Evolutionary conservation across 2,329 filamentous ascomycete species (phyloP).

Genomic region (Cercospora zeae-maydis): DNA sequence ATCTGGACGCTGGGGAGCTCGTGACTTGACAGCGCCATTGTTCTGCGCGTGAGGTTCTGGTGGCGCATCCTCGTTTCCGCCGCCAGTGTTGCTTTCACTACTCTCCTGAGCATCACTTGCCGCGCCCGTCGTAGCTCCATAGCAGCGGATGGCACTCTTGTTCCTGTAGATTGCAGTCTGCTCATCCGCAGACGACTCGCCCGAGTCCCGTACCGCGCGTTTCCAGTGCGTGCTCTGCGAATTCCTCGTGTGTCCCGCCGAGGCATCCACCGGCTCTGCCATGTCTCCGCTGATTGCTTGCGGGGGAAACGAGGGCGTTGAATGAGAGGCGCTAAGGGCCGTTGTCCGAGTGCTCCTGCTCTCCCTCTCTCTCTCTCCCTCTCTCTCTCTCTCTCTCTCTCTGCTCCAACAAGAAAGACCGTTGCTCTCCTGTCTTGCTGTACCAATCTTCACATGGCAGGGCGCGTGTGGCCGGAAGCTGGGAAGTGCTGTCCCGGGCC

Average conservation of each 20-base stretch:
- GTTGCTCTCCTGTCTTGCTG: neutral
- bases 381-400: neutral
- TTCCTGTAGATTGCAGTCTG: constrained; percentile 41
- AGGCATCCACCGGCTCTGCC: constrained; percentile 12
- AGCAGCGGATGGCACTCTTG: constrained; percentile 8
- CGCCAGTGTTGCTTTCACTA: constrained; percentile 10
- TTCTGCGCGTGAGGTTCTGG: constrained; percentile 21
- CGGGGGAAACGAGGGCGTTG: neutral
- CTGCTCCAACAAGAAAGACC: neutral
- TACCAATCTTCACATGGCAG: neutral
- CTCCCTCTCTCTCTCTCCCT: neutral
- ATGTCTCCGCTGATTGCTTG: constrained; percentile 3
- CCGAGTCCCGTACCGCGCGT: constrained; percentile 14
- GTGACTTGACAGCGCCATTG: constrained; percentile 16
- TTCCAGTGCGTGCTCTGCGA: constrained; percentile 14
- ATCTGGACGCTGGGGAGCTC: constrained; percentile 9
- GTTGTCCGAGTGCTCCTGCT: neutral
- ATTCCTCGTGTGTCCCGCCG: neutral
- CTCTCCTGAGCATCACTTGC: constrained; percentile 26
- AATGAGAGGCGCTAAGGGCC: neutral
- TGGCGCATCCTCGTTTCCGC: neutral
- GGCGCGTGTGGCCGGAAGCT: neutral
- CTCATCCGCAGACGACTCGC: constrained; percentile 41
- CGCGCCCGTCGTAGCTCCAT: constrained; percentile 27
- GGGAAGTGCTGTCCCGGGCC: constrained; percentile 3